Evolutionary conservation across 2,329 filamentous ascomycete species (phyloP).

Genomic region (Talaromyces sp.): DNA sequence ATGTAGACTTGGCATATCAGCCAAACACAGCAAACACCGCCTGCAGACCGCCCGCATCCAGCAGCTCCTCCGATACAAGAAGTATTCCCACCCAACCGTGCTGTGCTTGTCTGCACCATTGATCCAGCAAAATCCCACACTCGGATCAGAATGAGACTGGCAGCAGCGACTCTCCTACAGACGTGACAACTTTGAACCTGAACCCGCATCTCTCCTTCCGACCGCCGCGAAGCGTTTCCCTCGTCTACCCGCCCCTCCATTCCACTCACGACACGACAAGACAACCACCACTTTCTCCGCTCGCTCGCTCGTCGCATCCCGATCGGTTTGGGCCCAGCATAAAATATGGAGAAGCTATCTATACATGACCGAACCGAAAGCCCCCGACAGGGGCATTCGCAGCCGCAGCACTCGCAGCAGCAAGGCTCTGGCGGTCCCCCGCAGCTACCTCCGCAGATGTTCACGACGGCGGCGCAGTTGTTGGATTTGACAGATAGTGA

Average conservation of each 20-base stretch:
- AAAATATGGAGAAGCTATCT: conserved; percentile 11
- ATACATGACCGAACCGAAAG: conserved; percentile 8
- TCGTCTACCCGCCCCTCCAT: not conserved
- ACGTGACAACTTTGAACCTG: conserved; percentile 5
- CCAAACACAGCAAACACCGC: not conserved
- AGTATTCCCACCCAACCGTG: not conserved
- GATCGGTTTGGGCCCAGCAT: not conserved
- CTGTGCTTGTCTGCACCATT: not conserved
- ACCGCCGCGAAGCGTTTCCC: not conserved
- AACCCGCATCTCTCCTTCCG: not conserved
- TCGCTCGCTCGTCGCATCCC: not conserved
- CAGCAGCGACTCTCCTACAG: not conserved
- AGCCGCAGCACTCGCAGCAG: conserved; percentile 18
- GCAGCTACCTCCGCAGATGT: conserved; percentile 76
- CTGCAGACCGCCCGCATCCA: not conserved
- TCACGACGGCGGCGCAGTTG: conserved; percentile 93
- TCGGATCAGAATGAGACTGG: not conserved
- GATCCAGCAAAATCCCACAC: not conserved
- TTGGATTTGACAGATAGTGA: conserved; percentile 96
- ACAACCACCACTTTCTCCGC: not conserved
- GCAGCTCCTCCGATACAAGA: not conserved
- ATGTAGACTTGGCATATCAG: not conserved
- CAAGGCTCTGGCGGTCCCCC: conserved; percentile 29
- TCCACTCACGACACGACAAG: not conserved
- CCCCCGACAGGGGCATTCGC: conserved; percentile 5